These are phyloP conservation scores for Fusarium sp. DNA, from an alignment of 2,329 filamentous ascomycete genomes.

Conservation along the genomic window DNA sequence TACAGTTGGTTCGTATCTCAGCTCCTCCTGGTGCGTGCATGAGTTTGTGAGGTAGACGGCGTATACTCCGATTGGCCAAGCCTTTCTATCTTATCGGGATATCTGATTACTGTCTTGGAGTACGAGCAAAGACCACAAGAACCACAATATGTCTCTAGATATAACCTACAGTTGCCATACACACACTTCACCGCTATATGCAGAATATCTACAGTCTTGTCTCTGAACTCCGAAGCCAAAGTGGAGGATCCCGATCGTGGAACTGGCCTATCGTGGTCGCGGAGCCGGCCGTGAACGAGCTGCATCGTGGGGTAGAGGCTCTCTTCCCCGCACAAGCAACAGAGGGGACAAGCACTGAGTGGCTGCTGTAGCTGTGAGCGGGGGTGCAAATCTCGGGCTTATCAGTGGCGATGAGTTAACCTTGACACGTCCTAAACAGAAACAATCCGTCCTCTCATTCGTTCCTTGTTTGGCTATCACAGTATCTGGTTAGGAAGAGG, in stretches of 20 bases:
- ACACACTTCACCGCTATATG: background rate
- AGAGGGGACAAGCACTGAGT: background rate
- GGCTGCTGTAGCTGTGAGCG: background rate
- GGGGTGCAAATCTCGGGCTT: conserved; percentile 38
- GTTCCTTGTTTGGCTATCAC: conserved; percentile 22
- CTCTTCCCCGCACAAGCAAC: conserved; percentile 31
- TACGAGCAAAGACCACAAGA: background rate
- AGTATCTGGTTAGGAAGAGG: conserved; percentile 22
- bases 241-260: conserved; percentile 46
- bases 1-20: background rate
- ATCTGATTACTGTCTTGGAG: background rate
- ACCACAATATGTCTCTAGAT: background rate
- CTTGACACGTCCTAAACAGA: conserved; percentile 19
- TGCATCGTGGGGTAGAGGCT: conserved; percentile 36
- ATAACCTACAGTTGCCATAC: background rate
- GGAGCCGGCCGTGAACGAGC: conserved; percentile 47
- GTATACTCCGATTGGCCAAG: background rate
- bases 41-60: background rate
- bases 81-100: background rate
- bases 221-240: conserved; percentile 29
- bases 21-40: background rate
- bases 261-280: conserved; percentile 34
- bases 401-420: conserved; percentile 37
- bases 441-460: conserved; percentile 21
- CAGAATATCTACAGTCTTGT: background rate